Percentiles rank a stretch among this genome's conserved stretches.
These are phyloP conservation scores for Sugiyamaella xylanicola DNA, from an alignment of 1,139 yeast genomes.

Conservation along the genomic window DNA sequence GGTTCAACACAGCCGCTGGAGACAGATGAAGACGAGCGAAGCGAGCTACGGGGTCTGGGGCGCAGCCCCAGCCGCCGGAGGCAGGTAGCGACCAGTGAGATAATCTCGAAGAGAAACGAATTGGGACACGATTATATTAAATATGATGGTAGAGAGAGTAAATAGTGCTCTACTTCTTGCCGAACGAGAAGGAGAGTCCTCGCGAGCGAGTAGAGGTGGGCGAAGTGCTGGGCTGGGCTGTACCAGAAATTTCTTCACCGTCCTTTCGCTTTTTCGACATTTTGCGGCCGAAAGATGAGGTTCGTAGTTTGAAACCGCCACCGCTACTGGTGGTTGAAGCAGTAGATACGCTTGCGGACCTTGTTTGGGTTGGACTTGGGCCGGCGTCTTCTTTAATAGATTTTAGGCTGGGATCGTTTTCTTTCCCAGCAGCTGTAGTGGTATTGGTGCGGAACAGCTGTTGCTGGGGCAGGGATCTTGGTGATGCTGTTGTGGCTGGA, in stretches of 20 bases:
- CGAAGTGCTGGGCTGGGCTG: slow-evolving; percentile 10
- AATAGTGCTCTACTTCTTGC: slow-evolving; percentile 17
- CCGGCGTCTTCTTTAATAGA: slow-evolving; percentile 15
- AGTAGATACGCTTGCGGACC: not conserved
- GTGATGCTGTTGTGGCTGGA: not conserved
- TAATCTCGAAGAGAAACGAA: too few species aligned
- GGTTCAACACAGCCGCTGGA: not conserved
- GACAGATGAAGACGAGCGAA: not conserved
- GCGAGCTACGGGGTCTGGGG: slow-evolving; percentile 16
- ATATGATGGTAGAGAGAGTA: not conserved
- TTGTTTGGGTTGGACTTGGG: slow-evolving; percentile 1
- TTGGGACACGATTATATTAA: slow-evolving; percentile 1
- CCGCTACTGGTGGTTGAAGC: not conserved
- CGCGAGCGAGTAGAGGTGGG: slow-evolving; percentile 22
- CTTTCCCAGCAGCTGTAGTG: slow-evolving; percentile 12
- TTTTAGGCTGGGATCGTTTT: slow-evolving; percentile 19
- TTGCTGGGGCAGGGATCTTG: not conserved
- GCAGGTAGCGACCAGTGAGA: too few species aligned
- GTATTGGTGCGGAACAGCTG: slow-evolving; percentile 11
- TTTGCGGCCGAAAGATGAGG: slow-evolving; percentile 21
- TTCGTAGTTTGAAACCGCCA: slow-evolving; percentile 19
- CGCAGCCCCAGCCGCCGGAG: not conserved
- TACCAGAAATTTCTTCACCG: slow-evolving; percentile 16
- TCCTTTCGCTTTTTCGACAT: slow-evolving; percentile 20
- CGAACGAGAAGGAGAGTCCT: slow-evolving; percentile 31